Conservation (phyloP, 495 filamentous ascomycete species). For the Xeromyces bisporus region DNA sequence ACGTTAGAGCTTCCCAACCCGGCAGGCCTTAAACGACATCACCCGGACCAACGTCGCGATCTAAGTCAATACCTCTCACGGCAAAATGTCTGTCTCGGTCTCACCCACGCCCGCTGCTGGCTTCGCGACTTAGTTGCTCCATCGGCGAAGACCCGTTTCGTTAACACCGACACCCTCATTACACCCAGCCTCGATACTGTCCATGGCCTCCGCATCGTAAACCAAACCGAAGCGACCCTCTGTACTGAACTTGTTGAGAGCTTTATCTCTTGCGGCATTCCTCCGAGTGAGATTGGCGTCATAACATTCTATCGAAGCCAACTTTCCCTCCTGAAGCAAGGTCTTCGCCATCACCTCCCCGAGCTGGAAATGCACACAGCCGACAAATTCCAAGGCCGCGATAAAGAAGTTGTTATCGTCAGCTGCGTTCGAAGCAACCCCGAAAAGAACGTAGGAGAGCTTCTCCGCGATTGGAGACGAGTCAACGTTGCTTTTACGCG, state of each 20-base stretch:
- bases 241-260: slow-evolving; percentile 61
- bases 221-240: slow-evolving; percentile 60
- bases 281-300: slow-evolving; percentile 68
- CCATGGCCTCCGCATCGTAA: slow-evolving; percentile 70
- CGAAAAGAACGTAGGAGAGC: slow-evolving; percentile 60
- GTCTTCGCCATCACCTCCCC: slow-evolving; percentile 29
- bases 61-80: slow-evolving; percentile 14
- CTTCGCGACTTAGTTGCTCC: slow-evolving; percentile 60
- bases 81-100: slow-evolving; percentile 33
- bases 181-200: slow-evolving; percentile 47
- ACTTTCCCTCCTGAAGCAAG: slow-evolving; percentile 45
- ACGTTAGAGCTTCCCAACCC: slow-evolving; percentile 44
- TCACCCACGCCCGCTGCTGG: slow-evolving; percentile 49
- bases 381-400: slow-evolving; percentile 88
- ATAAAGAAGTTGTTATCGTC: slow-evolving; percentile 82
- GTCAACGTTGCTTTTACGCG: slow-evolving; percentile 93
- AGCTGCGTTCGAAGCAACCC: slow-evolving; percentile 77
- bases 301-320: slow-evolving; percentile 98
- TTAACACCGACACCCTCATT: slow-evolving; percentile 69
- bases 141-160: slow-evolving; percentile 53
- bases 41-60: slow-evolving; percentile 15
- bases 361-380: slow-evolving; percentile 88
- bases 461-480: slow-evolving; percentile 78
- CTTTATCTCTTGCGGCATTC: slow-evolving; percentile 56
- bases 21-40: slow-evolving; percentile 35